phyloP scores from a whole-genome alignment of 208 protist species.

The Trypanosoma platydactyli region DNA sequence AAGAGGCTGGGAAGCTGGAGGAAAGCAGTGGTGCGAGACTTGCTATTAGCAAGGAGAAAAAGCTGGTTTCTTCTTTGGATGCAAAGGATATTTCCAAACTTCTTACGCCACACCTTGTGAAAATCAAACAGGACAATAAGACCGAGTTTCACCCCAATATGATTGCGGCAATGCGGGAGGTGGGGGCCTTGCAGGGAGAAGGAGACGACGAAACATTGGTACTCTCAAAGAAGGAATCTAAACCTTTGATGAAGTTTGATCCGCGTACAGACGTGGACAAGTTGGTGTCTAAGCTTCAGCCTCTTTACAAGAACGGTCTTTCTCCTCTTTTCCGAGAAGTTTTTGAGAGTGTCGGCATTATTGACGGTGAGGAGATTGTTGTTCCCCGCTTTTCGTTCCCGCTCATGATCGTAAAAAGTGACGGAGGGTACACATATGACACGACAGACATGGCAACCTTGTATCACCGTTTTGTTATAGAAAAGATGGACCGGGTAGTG shows the following conservation, averaged over 20 bases:
- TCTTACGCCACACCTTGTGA: conserved; percentile 66
- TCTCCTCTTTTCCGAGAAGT: conserved; percentile 77
- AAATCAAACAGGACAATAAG: conserved; percentile 48
- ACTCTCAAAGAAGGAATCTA: conserved; percentile 89
- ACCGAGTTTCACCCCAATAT: conserved; percentile 73
- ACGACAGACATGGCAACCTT: conserved; percentile 93
- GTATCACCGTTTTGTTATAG: conserved; percentile 89
- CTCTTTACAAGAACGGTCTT: conserved; percentile 73
- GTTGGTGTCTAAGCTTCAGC: conserved; percentile 67
- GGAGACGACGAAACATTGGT: conserved; percentile 73
- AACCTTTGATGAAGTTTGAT: conserved; percentile 85
- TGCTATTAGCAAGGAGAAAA: conserved; percentile 73
- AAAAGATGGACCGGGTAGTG: conserved; percentile 89
- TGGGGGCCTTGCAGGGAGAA: conserved; percentile 65
- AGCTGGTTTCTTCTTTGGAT: conserved; percentile 55
- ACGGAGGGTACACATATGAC: conserved; percentile 95
- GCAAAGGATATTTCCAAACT: conserved; percentile 86
- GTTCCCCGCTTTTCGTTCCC: conserved; percentile 93
- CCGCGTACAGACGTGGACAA: conserved; percentile 82
- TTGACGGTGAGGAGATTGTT: conserved; percentile 66
- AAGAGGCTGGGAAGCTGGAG: conserved; percentile 75
- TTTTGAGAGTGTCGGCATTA: conserved; percentile 66
- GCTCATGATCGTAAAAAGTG: conserved; percentile 94
- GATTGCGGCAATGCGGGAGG: conserved; percentile 75
- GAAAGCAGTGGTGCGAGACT: conserved; percentile 89